phyloP scores from a whole-genome alignment of 106 monocot genomes.

The Allium cepa region DNA sequence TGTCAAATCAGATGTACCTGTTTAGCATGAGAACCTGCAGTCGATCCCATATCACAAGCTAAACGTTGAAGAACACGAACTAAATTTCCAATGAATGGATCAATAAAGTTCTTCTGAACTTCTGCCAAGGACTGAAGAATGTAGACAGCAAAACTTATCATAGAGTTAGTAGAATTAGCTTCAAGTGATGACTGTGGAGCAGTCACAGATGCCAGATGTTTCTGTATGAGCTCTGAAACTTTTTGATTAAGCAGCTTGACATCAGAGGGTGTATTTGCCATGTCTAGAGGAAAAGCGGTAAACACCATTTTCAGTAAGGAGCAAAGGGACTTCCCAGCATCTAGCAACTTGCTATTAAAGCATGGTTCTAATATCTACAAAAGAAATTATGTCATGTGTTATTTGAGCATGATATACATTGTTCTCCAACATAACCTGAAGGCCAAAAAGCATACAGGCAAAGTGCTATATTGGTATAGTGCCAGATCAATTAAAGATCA shows the following conservation, averaged over 20 bases:
- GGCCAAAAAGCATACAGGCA: neutral
- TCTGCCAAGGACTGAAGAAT: conserved; percentile 68
- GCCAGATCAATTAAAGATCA: no score
- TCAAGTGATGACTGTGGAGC: conserved; percentile 88
- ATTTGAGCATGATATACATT: no score
- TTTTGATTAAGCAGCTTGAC: conserved; percentile 85
- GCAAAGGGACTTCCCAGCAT: conserved; percentile 95
- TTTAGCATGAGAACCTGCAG: conserved; percentile 60
- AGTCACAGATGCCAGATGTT: conserved; percentile 87
- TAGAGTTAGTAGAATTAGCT: conserved; percentile 60
- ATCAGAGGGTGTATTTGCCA: conserved; percentile 59
- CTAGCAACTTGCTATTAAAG: conserved; percentile 92
- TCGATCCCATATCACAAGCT: conserved; percentile 77
- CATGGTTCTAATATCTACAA: conserved; percentile 89
- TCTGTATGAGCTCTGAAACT: conserved; percentile 85
- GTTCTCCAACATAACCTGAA: neutral
- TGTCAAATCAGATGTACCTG: conserved; percentile 30
- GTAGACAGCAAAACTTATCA: conserved; percentile 84
- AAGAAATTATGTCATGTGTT: neutral
- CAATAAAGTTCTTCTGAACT: conserved; percentile 80
- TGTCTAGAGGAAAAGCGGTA: conserved; percentile 78
- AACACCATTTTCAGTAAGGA: conserved; percentile 94
- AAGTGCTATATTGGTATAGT: no score
- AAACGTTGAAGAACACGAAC: conserved; percentile 94
- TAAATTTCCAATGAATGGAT: conserved; percentile 68